Evolutionary conservation across 2,329 filamentous ascomycete species (phyloP).

Genomic region (Blumeria graminis): DNA sequence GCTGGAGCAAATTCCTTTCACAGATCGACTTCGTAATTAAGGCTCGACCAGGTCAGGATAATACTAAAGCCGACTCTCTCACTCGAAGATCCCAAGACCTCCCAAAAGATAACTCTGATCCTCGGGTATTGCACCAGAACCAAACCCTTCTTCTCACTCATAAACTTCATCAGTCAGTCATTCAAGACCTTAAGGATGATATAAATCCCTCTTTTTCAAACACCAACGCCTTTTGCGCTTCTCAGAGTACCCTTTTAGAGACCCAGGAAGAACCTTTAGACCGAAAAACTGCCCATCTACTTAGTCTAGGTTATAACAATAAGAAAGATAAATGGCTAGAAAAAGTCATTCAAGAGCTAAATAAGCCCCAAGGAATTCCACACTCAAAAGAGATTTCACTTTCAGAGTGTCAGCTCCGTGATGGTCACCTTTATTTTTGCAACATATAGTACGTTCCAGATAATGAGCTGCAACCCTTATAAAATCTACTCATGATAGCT

Average conservation of each 20-base stretch:
- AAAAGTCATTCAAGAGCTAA: background rate
- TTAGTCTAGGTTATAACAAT: background rate
- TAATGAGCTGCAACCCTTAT: background rate
- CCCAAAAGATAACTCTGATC: background rate
- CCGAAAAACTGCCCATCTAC: background rate
- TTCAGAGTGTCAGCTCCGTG: background rate
- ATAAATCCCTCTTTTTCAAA: too few relatives aligned
- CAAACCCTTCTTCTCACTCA: background rate
- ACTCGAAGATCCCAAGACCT: background rate
- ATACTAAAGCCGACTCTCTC: background rate
- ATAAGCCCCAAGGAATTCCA: background rate
- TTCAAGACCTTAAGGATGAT: too few relatives aligned
- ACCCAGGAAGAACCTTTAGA: background rate
- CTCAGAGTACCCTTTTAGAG: too few relatives aligned
- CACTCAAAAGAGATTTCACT: background rate
- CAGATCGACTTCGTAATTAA: background rate
- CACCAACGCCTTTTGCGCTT: too few relatives aligned
- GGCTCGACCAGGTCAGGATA: background rate
- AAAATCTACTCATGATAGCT: background rate
- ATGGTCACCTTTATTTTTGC: background rate
- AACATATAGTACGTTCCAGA: background rate
- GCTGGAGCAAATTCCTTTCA: background rate
- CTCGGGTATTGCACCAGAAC: background rate
- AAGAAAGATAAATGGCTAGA: background rate
- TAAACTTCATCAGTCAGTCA: background rate